A percentile compares a stretch with the other conserved stretches of the same genome.
Evolutionary conservation across 208 protist genomes (phyloP).

Genomic region (Polymyxa betae): DNA sequence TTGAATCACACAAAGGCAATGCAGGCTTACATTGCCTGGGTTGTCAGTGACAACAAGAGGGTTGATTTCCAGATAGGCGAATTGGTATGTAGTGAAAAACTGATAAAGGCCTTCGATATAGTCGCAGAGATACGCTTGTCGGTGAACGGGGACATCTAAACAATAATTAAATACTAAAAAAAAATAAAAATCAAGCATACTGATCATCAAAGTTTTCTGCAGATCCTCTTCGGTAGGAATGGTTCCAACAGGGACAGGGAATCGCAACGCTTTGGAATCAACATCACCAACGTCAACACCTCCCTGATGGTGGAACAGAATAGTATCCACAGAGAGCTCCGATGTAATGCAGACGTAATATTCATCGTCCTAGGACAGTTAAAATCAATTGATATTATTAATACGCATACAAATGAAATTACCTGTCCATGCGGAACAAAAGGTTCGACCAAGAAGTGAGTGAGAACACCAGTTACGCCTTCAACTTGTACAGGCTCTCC

Average conservation of each 20-base stretch:
- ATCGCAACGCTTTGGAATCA: conserved; percentile 66
- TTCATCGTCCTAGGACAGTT: conserved; percentile 70
- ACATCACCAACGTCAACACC: conserved; percentile 83
- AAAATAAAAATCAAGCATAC: conserved; percentile 18
- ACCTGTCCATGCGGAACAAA: conserved; percentile 77
- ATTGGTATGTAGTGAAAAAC: conserved; percentile 75
- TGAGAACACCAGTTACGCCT: conserved; percentile 70
- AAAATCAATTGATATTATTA: not conserved
- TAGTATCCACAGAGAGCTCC: conserved; percentile 68
- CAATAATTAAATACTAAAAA: not conserved
- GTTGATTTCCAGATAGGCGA: conserved; percentile 85
- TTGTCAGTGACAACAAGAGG: conserved; percentile 72
- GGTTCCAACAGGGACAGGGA: conserved; percentile 61
- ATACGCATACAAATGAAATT: not conserved
- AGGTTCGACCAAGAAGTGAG: conserved; percentile 81
- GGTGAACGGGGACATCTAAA: conserved; percentile 28
- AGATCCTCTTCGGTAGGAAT: conserved; percentile 15
- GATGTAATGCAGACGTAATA: conserved; percentile 80
- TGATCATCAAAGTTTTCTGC: conserved; percentile 13
- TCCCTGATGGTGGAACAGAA: conserved; percentile 79
- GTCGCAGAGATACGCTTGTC: conserved; percentile 58
- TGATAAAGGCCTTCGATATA: conserved; percentile 69
- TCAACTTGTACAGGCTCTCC: conserved; percentile 68
- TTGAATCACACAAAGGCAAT: not conserved
- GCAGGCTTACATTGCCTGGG: not conserved